Conservation (phyloP, 2,329 filamentous ascomycete genomes). For the Aureobasidium sp. region DNA sequence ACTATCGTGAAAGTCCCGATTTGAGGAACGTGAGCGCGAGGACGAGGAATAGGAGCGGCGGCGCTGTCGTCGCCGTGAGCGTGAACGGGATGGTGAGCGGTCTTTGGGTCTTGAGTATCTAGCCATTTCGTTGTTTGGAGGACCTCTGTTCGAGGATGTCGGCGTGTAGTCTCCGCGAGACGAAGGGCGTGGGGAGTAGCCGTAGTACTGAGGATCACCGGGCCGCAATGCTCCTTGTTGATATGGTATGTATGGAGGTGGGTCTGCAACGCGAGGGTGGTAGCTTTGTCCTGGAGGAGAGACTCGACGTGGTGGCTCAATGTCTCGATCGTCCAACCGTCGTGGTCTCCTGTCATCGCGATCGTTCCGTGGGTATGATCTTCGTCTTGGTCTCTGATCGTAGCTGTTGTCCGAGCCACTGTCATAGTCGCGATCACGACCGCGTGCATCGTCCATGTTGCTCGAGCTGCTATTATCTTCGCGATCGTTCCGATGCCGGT, state of each 20-base stretch:
- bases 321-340: neutral
- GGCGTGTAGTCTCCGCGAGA: constrained; percentile 1
- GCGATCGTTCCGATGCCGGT: neutral
- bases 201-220: neutral
- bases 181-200: neutral
- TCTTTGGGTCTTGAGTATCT: neutral
- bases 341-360: neutral
- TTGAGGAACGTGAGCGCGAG: neutral
- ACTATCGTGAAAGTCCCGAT: neutral
- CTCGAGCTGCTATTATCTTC: neutral
- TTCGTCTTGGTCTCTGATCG: constrained; percentile 3
- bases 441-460: neutral
- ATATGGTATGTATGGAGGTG: neutral
- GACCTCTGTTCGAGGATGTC: neutral
- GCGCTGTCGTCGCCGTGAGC: neutral
- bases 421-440: constrained; percentile 8
- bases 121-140: neutral
- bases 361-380: neutral
- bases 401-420: constrained; percentile 4
- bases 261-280: neutral
- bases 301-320: neutral
- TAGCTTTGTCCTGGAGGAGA: constrained; percentile 5
- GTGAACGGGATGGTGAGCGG: neutral
- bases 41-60: neutral
- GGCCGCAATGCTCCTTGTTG: neutral